Evolutionary conservation across 306 rosid species (phyloP).

Genomic region (Aeschynomene evenia): DNA sequence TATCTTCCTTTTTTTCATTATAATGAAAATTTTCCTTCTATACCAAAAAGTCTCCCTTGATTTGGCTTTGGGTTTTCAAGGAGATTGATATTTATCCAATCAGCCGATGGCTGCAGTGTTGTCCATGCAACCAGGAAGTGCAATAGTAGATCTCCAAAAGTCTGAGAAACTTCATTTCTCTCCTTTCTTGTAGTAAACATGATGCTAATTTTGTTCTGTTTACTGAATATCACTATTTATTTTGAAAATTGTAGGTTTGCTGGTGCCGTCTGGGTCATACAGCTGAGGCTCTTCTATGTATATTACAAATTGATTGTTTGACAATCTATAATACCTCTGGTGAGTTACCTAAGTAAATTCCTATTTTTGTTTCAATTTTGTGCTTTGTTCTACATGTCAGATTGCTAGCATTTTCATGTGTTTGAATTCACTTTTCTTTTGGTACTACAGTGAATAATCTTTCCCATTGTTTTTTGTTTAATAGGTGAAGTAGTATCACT

Average conservation of each 20-base stretch:
- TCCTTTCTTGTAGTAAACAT: not conserved
- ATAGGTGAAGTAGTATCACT: constrained; percentile 81
- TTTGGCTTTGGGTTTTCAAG: constrained; percentile 29
- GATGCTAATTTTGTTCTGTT: constrained; percentile 16
- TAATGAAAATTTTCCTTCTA: not conserved
- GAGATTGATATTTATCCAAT: constrained; percentile 17
- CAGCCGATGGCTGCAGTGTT: constrained; percentile 14
- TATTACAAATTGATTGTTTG: constrained; percentile 70
- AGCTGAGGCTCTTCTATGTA: constrained; percentile 82
- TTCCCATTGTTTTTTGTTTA: constrained; percentile 32
- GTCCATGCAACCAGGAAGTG: constrained; percentile 10
- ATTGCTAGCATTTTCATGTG: constrained; percentile 13
- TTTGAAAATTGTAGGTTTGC: constrained; percentile 59
- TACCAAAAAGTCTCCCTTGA: constrained; percentile 1
- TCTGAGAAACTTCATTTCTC: not conserved
- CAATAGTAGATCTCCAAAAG: constrained; percentile 15
- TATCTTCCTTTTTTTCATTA: constrained; percentile 2
- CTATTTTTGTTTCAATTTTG: constrained; percentile 5
- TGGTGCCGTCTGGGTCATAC: constrained; percentile 82
- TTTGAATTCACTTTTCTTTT: constrained; percentile 7
- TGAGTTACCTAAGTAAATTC: constrained; percentile 35
- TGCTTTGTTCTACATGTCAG: not conserved
- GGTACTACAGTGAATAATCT: constrained; percentile 13
- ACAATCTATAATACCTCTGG: constrained; percentile 85
- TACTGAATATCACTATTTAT: constrained; percentile 11